Evolutionary conservation across 345 rosid genomes (phyloP), one percentile per base, ranked within the genome.

Genomic region (Moricandia moricandioides): DNA sequence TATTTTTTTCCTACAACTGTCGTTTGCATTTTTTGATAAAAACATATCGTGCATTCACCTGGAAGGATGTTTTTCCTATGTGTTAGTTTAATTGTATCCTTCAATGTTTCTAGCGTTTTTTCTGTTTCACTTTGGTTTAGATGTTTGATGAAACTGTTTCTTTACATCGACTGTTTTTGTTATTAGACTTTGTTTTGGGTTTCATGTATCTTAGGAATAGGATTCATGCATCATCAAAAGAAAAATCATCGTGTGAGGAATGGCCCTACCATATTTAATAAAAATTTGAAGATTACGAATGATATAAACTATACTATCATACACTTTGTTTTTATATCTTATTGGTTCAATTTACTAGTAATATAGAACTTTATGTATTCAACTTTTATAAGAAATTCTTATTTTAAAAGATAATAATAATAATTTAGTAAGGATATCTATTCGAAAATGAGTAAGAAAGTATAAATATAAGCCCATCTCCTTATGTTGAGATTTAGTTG

Each of bases 401-500:
- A 29, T 29, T 29, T 29, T 4, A 2, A 29, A 33, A 33, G 4
- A 33, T 21, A 33, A 33, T 33, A 33, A 33, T 33, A 16, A 12
- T n/a, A 55, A 18, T 24, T 3, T 70, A 3, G 21, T 34, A 49
- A 31, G 14, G 7, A 72, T 8, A 62, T 6, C 11, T 51, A 62
- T 49, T 52, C 29, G 10, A 10, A 2, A 14, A 54, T 12, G 21
- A 7, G 21, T 65, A 55, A 55, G 35, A 31, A 10, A 33, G 7
- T 4, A 62, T 0, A 26, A 6, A 40, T 69, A 70, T 69, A 64
- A 56, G 66, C 43, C 60, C 72, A 65, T 70, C 67, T 57, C 66
- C 66, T 62, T 70, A 63, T 76, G 70, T 56, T 77, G 37, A 70
- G 56, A 43, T 70, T 64, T 70, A 56, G 71, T 21, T 70, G 31